These are phyloP conservation scores for Cutaneotrichosporon dermatis DNA, from an alignment of 1,284 basidiomycete species.

Conservation along the genomic window DNA sequence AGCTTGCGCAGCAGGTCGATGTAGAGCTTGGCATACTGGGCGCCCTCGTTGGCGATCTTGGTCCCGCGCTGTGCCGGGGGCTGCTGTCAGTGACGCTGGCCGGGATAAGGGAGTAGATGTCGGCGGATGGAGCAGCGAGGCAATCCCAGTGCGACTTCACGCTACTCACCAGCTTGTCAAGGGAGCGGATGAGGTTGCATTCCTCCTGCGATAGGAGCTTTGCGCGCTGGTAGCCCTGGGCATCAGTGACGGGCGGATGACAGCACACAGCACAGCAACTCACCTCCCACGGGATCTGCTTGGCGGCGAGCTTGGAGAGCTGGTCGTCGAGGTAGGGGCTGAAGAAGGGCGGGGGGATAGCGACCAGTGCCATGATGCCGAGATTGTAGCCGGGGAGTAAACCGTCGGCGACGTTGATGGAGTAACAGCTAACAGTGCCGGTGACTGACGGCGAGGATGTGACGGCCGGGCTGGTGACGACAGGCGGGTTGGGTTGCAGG, in stretches of 20 bases:
- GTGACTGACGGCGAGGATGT: too few relatives aligned
- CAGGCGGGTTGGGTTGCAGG: too few relatives aligned
- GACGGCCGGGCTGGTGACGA: too few relatives aligned
- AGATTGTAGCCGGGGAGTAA: neutral
- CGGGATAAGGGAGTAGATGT: too few relatives aligned
- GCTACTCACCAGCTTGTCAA: conserved; percentile 60
- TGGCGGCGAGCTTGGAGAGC: conserved; percentile 78
- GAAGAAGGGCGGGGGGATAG: conserved; percentile 74
- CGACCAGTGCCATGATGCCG: conserved; percentile 28
- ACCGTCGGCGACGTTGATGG: neutral
- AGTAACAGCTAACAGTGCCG: too few relatives aligned
- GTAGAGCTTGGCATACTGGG: conserved; percentile 81
- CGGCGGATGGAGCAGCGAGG: neutral
- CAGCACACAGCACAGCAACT: conserved; percentile 14
- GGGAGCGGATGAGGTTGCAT: conserved; percentile 81
- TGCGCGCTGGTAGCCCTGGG: conserved; percentile 87
- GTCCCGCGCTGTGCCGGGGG: conserved; percentile 67
- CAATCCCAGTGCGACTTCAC: neutral
- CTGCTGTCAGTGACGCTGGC: conserved; percentile 39
- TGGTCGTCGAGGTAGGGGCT: conserved; percentile 78
- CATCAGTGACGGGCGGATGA: conserved; percentile 1
- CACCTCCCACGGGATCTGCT: conserved; percentile 96
- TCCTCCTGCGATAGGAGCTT: conserved; percentile 85
- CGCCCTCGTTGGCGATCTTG: conserved; percentile 70
- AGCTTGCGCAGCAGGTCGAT: conserved; percentile 88